phyloP scores from a whole-genome alignment of 768 basidiomycete species.

The Plicaturopsis crispa region DNA sequence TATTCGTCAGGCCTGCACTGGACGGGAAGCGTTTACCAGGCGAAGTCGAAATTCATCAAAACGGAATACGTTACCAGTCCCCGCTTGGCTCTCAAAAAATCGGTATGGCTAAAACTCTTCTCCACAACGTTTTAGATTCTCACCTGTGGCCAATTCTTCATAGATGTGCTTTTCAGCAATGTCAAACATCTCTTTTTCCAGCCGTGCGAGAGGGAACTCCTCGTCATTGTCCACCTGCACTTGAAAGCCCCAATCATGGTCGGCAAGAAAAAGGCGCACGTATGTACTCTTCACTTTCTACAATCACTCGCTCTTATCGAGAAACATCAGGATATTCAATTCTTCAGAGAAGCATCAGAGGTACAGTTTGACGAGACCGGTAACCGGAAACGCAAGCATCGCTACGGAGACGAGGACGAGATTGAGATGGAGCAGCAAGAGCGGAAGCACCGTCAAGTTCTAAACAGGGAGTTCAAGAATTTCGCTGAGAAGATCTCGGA shows the following conservation, averaged over 20 bases:
- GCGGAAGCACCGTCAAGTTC: conserved; percentile 74
- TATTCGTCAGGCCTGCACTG: conserved; percentile 87
- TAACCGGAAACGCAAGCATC: conserved; percentile 94
- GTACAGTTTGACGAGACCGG: conserved; percentile 99
- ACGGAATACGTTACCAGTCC: conserved; percentile 90
- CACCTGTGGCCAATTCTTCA: conserved; percentile 2
- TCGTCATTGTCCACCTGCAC: conserved; percentile 91
- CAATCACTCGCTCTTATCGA: conserved; percentile 3
- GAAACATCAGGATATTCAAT: conserved; percentile 79
- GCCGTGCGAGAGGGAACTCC: conserved; percentile 91
- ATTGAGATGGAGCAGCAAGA: conserved; percentile 99
- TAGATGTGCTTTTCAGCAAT: conserved; percentile 93
- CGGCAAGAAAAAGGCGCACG: conserved; percentile 96
- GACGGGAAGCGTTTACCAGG: conserved; percentile 94
- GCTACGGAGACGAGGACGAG: conserved; percentile 98
- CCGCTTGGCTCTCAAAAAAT: conserved; percentile 85
- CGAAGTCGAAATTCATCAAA: conserved; percentile 98
- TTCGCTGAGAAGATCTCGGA: conserved; percentile 93
- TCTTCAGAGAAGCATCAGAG: conserved; percentile 95
- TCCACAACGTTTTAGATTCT: background rate
- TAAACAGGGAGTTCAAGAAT: conserved; percentile 91
- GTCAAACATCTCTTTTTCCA: conserved; percentile 99
- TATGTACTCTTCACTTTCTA: conserved; percentile 26
- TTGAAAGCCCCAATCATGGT: conserved; percentile 96
- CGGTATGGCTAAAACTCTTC: conserved; percentile 43